phyloP scores from a whole-genome alignment of 106 monocot species.

The Allium sativum region DNA sequence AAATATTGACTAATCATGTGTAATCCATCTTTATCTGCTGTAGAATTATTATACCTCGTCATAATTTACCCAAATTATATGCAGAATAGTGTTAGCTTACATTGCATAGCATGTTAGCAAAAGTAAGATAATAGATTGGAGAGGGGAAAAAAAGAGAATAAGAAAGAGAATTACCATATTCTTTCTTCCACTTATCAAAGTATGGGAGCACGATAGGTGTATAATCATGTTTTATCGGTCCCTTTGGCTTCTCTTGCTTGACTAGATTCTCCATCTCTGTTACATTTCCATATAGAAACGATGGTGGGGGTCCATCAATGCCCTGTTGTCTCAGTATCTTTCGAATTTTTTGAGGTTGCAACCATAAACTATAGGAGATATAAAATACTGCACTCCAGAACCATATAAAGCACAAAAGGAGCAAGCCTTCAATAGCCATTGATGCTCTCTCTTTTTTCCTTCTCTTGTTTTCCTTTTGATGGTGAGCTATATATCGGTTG shows the following conservation, averaged over 20 bases:
- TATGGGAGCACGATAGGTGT: constrained; percentile 31
- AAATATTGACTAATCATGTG: neutral
- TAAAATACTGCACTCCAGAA: constrained; percentile 5
- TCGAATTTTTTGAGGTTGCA: constrained; percentile 30
- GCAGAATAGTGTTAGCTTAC: neutral
- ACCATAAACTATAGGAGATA: constrained; percentile 24
- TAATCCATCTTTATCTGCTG: neutral
- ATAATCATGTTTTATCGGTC: constrained; percentile 15
- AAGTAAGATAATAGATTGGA: neutral
- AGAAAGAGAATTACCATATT: constrained; percentile 33
- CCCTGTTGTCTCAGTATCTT: constrained; percentile 46
- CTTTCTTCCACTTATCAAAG: constrained; percentile 38
- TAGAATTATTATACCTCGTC: neutral
- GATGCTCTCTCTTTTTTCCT: neutral
- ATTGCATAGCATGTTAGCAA: neutral
- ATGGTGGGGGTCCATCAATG: constrained; percentile 44
- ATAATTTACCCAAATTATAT: neutral
- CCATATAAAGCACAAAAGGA: constrained; percentile 1
- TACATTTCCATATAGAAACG: constrained; percentile 41
- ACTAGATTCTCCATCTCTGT: constrained; percentile 30
- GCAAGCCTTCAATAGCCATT: neutral
- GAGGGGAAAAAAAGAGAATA: neutral
- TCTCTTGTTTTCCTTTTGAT: neutral
- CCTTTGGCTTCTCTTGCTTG: constrained; percentile 4
- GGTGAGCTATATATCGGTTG: neutral